Conservation (phyloP, 2,329 filamentous ascomycete species). For the Trichoderma pleuroti region DNA sequence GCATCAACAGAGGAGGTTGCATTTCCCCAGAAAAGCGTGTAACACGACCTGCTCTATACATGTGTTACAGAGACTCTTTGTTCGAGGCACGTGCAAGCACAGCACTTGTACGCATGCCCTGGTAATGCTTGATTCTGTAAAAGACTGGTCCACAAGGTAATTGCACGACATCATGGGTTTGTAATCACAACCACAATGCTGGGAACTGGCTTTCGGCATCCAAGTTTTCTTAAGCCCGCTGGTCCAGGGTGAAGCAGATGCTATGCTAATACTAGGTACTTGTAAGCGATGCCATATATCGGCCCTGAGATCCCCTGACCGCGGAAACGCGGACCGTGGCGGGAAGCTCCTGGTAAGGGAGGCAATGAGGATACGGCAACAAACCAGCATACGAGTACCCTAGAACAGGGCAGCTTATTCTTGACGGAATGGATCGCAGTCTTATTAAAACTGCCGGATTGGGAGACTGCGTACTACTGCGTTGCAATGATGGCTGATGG, state of each 20-base stretch:
- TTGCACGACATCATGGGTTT: background rate
- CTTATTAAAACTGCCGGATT: background rate
- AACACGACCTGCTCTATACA: background rate
- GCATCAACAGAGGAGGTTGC: background rate
- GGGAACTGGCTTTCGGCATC: background rate
- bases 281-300: background rate
- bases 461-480: background rate
- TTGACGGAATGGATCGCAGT: background rate
- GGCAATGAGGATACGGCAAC: background rate
- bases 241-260: background rate
- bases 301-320: background rate
- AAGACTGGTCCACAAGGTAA: background rate
- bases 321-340: slow-evolving; percentile 6
- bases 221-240: background rate
- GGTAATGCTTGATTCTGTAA: background rate
- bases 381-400: background rate
- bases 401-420: background rate
- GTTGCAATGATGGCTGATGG: too few relatives aligned
- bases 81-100: background rate
- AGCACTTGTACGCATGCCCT: background rate
- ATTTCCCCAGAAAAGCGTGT: background rate
- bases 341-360: background rate
- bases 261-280: too few relatives aligned
- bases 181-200: background rate
- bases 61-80: background rate